Evolutionary conservation across 2,329 filamentous ascomycete species (phyloP), one percentile per base, ranked within the genome.

Genomic region (Fusarium sp.): DNA sequence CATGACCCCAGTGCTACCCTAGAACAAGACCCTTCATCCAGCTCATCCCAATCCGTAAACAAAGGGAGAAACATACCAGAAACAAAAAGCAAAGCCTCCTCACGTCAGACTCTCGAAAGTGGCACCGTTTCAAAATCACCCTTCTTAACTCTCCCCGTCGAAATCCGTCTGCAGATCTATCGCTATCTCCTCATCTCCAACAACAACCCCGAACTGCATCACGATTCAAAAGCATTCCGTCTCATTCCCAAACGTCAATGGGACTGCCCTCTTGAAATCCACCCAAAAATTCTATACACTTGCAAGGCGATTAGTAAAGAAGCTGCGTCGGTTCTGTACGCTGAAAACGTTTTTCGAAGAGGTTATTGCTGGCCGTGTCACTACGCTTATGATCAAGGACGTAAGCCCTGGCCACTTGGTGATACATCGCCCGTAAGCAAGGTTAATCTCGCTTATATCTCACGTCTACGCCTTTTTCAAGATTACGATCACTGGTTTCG

Each of bases 121-220:
- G 35, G 18, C 27, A 15, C 27, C 23, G 15, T 9, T 18, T n/a
- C 46, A 11, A 35, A 20, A 5, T 6, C 33, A 17, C 44, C 18
- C 12, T 7, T 73, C 11, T 12, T 71, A 17, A 5, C 23, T 4
- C 23, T 73, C 1, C 67, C 70, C 7, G 18, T 23, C 3, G 70
- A 73, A 6, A 48, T 68, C 7, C 52, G 70, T 13, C 58, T 73
- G 12, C 20, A n/a, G 14, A 61, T 73, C 15, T 73, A 71, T 18
- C 54, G 42, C 12, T 15, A 53, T 1, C 70, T 72, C 1, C 70
- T 72, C n/a, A 8, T 48, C 20, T 67, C 55, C 11, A 9, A 10
- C 6, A 5, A 6, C 10, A 7, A 45, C 6, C 18, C 57, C 7
- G 41, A 59, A 10, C 9, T 73, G 6, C 40, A 52, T 6, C 12